Base-by-base conservation (phyloP, 1,284 basidiomycete species). In the Apiotrichum gamsii region DNA sequence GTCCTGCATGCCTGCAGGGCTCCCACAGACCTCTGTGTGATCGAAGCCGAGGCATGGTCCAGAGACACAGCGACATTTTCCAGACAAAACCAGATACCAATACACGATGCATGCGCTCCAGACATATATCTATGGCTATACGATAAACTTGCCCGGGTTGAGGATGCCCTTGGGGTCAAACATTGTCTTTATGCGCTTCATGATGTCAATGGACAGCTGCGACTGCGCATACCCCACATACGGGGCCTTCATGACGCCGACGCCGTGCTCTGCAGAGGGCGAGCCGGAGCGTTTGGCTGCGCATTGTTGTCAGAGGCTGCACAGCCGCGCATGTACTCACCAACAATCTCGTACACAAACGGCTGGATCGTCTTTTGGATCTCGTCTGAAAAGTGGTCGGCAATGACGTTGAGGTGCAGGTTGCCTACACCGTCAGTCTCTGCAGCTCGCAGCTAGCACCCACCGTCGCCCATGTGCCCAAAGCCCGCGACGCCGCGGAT, bases 181-280 rank as follows among this genome's bases (percentile, higher is more conserved):
- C 14, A 91, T 65, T n/a, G 80, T 68, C 73, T 97, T 96, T 66
- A 98, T 82, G 70, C 79, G 82, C 73, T 81, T 85, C 94, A 99
- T 98, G 75, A 84, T 77, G 45, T 82, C 83, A 60, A 96, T 85
- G 58, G 85, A 87, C 21, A 81, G 79, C 14, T 78, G 75, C 52
- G 78, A 80, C 74, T 98, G 95, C 8, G 88, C 88, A 72, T 96
- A 98, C 30, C 81, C 80, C 29, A 99, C 80, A 37, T 90, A 89
- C 55, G 87, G 82, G 0, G 88, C 87, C 75, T 98, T 99, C 87
- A 93, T 93, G 0, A 85, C 78, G 5, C 95, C 70, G 0, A 98
- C 82, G 3, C 95, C 94, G 69, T 98, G 94, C 67, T 98, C 94
- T 2, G 95, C 95, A 9, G 90, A 95, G 57, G 98, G 83, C n/a